phyloP scores from a whole-genome alignment of 371 early-diverging fungal species.

The Mucor irregularis region DNA sequence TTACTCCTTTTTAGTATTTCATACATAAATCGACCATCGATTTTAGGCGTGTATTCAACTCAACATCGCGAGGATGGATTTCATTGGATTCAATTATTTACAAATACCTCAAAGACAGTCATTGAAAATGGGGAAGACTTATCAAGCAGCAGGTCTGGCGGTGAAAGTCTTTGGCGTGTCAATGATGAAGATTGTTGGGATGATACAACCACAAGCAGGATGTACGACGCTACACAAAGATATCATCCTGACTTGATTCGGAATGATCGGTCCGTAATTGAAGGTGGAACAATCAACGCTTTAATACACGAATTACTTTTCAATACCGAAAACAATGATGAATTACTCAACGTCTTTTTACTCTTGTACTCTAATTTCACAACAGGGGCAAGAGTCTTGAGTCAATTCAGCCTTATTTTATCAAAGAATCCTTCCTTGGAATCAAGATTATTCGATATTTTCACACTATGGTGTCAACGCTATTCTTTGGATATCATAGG shows the following conservation, averaged over 20 bases:
- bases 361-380: conserved; percentile 63
- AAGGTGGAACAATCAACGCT: conserved; percentile 65
- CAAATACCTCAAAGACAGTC: no score
- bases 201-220: background rate
- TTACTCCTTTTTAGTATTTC: conserved; percentile 16
- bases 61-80: conserved; percentile 12
- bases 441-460: conserved; percentile 25
- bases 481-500: conserved; percentile 42
- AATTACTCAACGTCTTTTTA: conserved; percentile 50
- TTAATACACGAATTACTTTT: conserved; percentile 69
- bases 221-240: conserved; percentile 33
- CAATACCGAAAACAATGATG: conserved; percentile 6
- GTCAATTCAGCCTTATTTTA: conserved; percentile 51
- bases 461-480: conserved; percentile 28
- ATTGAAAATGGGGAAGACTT: conserved; percentile 5
- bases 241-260: conserved; percentile 10
- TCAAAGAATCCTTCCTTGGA: background rate
- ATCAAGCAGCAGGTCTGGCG: conserved; percentile 4
- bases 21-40: background rate
- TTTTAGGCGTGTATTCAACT: conserved; percentile 19
- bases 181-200: background rate
- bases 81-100: conserved; percentile 21
- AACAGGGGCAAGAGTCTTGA: conserved; percentile 45
- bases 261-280: conserved; percentile 21
- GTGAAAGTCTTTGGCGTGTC: conserved; percentile 1